These are phyloP conservation scores for Trichoderma sp. DNA, from an alignment of 2,329 filamentous ascomycete species.

Conservation along the genomic window DNA sequence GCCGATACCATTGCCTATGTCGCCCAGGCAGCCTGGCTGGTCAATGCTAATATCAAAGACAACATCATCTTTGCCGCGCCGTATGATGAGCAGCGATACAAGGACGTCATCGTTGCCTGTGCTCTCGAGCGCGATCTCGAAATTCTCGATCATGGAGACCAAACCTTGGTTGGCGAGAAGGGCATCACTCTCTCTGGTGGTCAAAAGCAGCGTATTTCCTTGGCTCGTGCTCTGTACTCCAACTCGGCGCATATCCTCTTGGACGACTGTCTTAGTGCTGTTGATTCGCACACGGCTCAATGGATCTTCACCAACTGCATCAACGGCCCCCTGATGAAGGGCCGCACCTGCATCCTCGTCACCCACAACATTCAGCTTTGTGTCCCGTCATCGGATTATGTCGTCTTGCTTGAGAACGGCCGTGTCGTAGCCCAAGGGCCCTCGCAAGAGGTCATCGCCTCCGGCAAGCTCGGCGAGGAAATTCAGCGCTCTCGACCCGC, in stretches of 20 bases:
- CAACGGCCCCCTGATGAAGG: slow-evolving; percentile 80
- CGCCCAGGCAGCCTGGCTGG: slow-evolving; percentile 93
- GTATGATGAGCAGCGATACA: slow-evolving; percentile 78
- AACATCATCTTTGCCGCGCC: slow-evolving; percentile 90
- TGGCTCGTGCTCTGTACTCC: slow-evolving; percentile 96
- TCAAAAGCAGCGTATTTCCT: slow-evolving; percentile 94
- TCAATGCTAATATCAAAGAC: slow-evolving; percentile 92
- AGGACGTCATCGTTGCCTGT: slow-evolving; percentile 84
- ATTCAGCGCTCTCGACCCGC: slow-evolving; percentile 67
- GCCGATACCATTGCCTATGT: slow-evolving; percentile 94
- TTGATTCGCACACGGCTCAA: slow-evolving; percentile 95
- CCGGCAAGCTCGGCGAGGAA: slow-evolving; percentile 87
- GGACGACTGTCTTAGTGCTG: slow-evolving; percentile 93
- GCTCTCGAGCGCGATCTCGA: slow-evolving; percentile 87
- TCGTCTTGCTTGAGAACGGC: slow-evolving; percentile 86
- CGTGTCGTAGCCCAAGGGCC: slow-evolving; percentile 73
- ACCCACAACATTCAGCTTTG: slow-evolving; percentile 94
- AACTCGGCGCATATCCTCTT: slow-evolving; percentile 86
- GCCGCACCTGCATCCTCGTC: slow-evolving; percentile 88
- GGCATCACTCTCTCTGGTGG: slow-evolving; percentile 95
- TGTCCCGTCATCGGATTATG: slow-evolving; percentile 73
- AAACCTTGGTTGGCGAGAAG: slow-evolving; percentile 94
- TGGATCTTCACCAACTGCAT: slow-evolving; percentile 97
- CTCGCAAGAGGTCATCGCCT: slow-evolving; percentile 72
- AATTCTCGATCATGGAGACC: slow-evolving; percentile 87